Conservation (phyloP, 2,329 filamentous ascomycete species). For the Fusarium humuli region DNA sequence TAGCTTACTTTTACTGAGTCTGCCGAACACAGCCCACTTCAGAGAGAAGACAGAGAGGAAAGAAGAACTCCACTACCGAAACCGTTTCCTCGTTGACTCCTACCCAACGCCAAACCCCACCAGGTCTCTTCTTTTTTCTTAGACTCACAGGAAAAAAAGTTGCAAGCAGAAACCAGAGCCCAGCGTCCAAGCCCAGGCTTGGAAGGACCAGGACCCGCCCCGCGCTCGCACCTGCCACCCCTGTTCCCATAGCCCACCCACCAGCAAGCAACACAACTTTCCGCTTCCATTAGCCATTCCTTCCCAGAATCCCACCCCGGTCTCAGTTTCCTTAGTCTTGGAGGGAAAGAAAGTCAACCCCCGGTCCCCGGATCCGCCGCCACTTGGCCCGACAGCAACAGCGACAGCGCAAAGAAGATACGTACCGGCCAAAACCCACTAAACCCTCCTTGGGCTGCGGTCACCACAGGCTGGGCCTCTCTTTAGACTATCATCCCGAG, state of each 20-base stretch:
- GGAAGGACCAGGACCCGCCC: constrained; percentile 22
- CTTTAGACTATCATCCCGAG: constrained; percentile 34
- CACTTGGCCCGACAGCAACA: constrained; percentile 30
- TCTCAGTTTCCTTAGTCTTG: constrained; percentile 3
- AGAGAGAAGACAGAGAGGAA: constrained; percentile 10
- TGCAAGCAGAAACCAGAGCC: constrained; percentile 19
- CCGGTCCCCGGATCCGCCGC: constrained; percentile 42
- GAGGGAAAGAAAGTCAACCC: constrained; percentile 12
- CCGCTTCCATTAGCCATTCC: constrained; percentile 5
- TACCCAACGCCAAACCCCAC: constrained; percentile 37
- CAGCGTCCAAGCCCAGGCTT: constrained; percentile 18
- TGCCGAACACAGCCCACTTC: constrained; percentile 32
- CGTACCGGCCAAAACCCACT: constrained; percentile 6
- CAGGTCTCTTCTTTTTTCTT: constrained; percentile 20
- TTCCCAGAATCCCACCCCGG: constrained; percentile 26
- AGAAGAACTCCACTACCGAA: constrained; percentile 24
- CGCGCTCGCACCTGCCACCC: constrained; percentile 31
- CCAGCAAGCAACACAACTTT: constrained; percentile 19
- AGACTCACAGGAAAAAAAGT: constrained; percentile 37
- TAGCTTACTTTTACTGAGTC: constrained; percentile 7
- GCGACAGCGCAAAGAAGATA: constrained; percentile 11
- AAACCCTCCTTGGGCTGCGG: constrained; percentile 28
- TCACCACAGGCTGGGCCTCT: constrained; percentile 32
- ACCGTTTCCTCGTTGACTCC: constrained; percentile 32
- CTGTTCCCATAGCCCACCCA: constrained; percentile 21